Evolutionary conservation across 805 yeast genomes (phyloP).

Genomic region (Schwanniomyces yamadae): DNA sequence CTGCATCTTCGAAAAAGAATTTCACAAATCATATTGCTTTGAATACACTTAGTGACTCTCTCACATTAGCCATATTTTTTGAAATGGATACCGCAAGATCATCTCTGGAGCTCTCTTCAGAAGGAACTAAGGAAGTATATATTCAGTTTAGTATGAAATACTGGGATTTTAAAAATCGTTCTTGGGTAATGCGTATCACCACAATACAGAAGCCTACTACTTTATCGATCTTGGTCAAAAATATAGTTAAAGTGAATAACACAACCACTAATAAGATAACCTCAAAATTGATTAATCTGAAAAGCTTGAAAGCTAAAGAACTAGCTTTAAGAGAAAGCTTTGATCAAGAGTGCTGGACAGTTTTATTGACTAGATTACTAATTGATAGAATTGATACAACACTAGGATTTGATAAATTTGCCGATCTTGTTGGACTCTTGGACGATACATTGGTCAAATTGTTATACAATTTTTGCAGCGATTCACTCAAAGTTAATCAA

Average conservation of each 20-base stretch:
- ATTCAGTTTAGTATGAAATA: conserved; percentile 34
- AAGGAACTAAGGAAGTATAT: conserved; percentile 21
- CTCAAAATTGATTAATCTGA: conserved; percentile 14
- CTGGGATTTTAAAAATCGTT: conserved; percentile 18
- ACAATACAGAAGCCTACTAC: conserved; percentile 32
- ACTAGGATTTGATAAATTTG: conserved; percentile 31
- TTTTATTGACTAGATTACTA: conserved; percentile 29
- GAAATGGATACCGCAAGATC: conserved; percentile 31
- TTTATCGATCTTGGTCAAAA: conserved; percentile 14
- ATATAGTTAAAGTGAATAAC: conserved; percentile 15
- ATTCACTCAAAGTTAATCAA: conserved; percentile 9
- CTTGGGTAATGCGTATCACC: conserved; percentile 29
- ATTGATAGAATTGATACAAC: conserved; percentile 34
- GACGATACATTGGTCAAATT: conserved; percentile 28
- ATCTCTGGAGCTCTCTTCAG: conserved; percentile 13
- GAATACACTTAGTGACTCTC: conserved; percentile 18
- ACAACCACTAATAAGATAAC: conserved; percentile 6
- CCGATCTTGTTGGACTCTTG: conserved; percentile 15
- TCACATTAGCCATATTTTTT: conserved; percentile 30
- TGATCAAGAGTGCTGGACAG: conserved; percentile 31
- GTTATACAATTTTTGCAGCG: conserved; percentile 28
- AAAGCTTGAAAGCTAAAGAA: conserved; percentile 25
- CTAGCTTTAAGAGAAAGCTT: conserved; percentile 27
- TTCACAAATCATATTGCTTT: conserved; percentile 41
- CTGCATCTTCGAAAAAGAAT: conserved; percentile 27